Evolutionary conservation across 108 stramenopile species (phyloP), one percentile per base, ranked within the genome.

Genomic region (Skeletonema potamos): DNA sequence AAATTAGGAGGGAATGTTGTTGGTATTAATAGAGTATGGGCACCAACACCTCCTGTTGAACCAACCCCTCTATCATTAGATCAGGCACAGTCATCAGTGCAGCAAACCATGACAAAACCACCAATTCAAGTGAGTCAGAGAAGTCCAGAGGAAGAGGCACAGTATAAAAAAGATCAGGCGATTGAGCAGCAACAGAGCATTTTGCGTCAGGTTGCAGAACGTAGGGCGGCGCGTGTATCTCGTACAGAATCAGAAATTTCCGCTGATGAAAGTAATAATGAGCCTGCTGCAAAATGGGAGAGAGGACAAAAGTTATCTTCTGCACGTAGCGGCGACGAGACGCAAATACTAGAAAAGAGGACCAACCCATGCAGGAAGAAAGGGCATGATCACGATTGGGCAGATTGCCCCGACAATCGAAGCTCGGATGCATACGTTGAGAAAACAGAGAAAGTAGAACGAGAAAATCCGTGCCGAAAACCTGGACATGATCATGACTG

Each of bases 181-280:
- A 62, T 62, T 1, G 72, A 73, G 30, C 72, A 73, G 37, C 72
- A 73, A 36, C 72, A 73, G 24, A 73, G 64, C 10, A 34, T 73
- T 27, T 44, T 73, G 56, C 62, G 61, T 26, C 72, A 73, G 27
- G 72, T 73, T 17, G 72, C 72, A 6, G 72, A 73, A 30, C 72
- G 72, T 30, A 73, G 72, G 54, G 72, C 63, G 20, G 70, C 70
- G 22, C 60, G 60, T 17, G 34, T 54, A 28, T 37, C 36, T 44
- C 44, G 41, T 1, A 64, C 44, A 11, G 44, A 44, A 64, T 39
- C 41, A n/a, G 36, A 48, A 44, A 41, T 70, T 58, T 70, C 55
- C n/a, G 59, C 68, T 6, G 68, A 70, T 34, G 15, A 56, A 24
- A 30, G 24, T 43, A 13, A 70, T 8, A 20, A 1, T 43, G 20